Conservation (phyloP, 2,329 filamentous ascomycete species). For the Aspergillus sergii region DNA sequence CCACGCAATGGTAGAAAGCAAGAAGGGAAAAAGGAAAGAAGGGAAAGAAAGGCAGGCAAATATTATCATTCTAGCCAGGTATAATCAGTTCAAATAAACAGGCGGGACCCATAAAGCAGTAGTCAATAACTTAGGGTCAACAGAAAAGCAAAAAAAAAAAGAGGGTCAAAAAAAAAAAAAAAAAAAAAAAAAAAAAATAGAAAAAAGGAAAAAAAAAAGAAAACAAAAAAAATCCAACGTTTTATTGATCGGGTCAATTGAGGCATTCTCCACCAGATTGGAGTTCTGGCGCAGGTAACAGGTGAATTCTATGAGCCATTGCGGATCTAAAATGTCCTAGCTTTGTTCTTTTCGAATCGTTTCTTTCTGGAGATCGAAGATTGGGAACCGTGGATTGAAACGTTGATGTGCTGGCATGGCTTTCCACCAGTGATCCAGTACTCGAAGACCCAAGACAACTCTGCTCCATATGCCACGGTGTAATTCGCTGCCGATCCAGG, state of each 20-base stretch:
- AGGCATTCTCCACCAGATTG: slow-evolving; percentile 19
- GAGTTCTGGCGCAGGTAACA: slow-evolving; percentile 13
- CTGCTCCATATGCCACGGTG: slow-evolving; percentile 48
- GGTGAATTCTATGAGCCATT: slow-evolving; percentile 17
- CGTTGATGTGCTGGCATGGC: slow-evolving; percentile 83
- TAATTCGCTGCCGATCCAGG: slow-evolving; percentile 42
- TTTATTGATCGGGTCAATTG: slow-evolving; percentile 23
- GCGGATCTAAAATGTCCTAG: slow-evolving; percentile 21
- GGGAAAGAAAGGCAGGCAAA: slow-evolving; percentile 7
- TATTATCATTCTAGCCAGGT: slow-evolving; percentile 26
- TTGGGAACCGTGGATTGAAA: slow-evolving; percentile 26
- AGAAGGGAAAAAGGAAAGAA: slow-evolving; percentile 20
- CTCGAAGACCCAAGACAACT: slow-evolving; percentile 56
- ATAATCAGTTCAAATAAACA: slow-evolving; percentile 33
- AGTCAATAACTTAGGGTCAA: slow-evolving; percentile 14
- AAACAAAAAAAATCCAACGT: slow-evolving; percentile 12
- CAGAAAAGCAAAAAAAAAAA: slow-evolving; percentile 11
- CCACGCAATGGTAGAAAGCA: slow-evolving; percentile 14
- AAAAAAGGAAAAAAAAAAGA: slow-evolving; percentile 13
- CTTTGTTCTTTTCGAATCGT: slow-evolving; percentile 18
- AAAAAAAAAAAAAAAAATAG: slow-evolving; percentile 11
- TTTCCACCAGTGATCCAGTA: slow-evolving; percentile 77
- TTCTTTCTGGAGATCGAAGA: slow-evolving; percentile 20
- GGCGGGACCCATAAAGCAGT: slow-evolving; percentile 33
- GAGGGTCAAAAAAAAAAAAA: slow-evolving; percentile 9